Base-by-base conservation (phyloP, 2,329 filamentous ascomycete genomes). In the Beauveria bassiana region DNA sequence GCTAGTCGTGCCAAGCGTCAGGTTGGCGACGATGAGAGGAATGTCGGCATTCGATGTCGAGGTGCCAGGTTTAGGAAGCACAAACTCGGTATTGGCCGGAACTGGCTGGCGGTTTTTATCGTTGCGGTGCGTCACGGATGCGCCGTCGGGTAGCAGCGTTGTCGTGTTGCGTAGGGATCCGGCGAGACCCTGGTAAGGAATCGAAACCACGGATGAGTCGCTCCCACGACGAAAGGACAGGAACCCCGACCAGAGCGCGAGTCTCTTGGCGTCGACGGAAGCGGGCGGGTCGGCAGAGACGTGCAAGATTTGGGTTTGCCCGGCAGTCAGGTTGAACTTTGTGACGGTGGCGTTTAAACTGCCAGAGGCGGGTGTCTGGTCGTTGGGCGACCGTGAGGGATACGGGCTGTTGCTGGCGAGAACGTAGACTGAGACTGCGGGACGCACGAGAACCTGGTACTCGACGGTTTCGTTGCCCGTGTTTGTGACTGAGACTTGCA, bases 401-500 rank as follows among this genome's bases (percentile, higher is more conserved):
- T 71, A 72, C 46, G 74, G 73, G 42, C 67, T 66, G 42, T 63
- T 68, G 1, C 68, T 66, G 16, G 45, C 31, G 1, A 75, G 71
- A 1, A 83, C 82, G 69, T 85, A 86, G 58, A 78, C 78, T 1
- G 83, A 83, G 14, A 77, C 71, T 7, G 83, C 78, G 3, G 78
- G 77, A 5, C 78, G 70, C 62, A 84, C 75, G 24, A 75, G 75
- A 16, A 88, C 72, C 8, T 75, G 73, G 70, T 85, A 86, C 6
- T 78, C 79, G 52, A 84, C 70, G 0, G 74, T 70, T 24, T 75
- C 73, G 18, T 70, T 70, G 50, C 80, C 81, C 4, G 75, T 74
- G 73, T 88, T 88, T 65, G 71, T 76, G 65, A 88, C 77, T 38
- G 75, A 78, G 67, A 88, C 85, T 64, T 79, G 78, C 47, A 79